Percentiles rank a stretch among this genome's conserved stretches.
These are phyloP conservation scores for Apiospora kogelbergensis DNA, from an alignment of 2,329 filamentous ascomycete genomes.

Conservation along the genomic window DNA sequence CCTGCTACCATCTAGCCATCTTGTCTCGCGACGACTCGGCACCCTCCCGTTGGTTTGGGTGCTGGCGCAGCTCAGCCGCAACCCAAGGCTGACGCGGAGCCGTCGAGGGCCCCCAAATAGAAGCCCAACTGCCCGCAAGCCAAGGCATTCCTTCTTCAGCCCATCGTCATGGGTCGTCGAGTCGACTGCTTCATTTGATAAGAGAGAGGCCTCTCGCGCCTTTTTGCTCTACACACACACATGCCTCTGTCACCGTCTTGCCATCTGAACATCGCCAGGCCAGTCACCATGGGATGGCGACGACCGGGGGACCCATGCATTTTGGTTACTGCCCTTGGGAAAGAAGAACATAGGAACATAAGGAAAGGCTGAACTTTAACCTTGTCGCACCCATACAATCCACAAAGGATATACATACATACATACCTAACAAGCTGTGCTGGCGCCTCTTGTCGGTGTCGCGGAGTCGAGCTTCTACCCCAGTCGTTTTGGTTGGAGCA, in stretches of 20 bases:
- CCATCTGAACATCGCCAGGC: background rate
- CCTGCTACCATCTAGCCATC: background rate
- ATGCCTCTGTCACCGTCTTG: background rate
- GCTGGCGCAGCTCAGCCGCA: conserved; percentile 1
- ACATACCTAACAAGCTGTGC: background rate
- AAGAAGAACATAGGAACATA: too few species aligned
- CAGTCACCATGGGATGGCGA: background rate
- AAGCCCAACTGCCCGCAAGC: background rate
- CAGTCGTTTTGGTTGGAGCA: background rate
- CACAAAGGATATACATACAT: background rate
- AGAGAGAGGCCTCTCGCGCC: conserved; percentile 4
- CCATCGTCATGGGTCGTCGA: background rate
- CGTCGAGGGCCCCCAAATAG: background rate
- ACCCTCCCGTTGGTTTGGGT: background rate
- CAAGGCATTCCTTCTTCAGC: conserved; percentile 2
- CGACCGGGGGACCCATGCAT: background rate
- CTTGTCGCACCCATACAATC: background rate
- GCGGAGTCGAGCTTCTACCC: background rate
- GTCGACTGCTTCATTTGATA: background rate
- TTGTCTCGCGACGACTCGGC: too few species aligned
- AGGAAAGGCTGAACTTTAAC: background rate
- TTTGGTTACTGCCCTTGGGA: background rate
- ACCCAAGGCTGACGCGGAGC: background rate
- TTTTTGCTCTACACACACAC: background rate
- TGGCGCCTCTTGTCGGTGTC: background rate